Percentiles rank a stretch among this genome's conserved stretches.
Conservation (phyloP, 805 yeast species). For the Candida sakaeoensis region DNA sequence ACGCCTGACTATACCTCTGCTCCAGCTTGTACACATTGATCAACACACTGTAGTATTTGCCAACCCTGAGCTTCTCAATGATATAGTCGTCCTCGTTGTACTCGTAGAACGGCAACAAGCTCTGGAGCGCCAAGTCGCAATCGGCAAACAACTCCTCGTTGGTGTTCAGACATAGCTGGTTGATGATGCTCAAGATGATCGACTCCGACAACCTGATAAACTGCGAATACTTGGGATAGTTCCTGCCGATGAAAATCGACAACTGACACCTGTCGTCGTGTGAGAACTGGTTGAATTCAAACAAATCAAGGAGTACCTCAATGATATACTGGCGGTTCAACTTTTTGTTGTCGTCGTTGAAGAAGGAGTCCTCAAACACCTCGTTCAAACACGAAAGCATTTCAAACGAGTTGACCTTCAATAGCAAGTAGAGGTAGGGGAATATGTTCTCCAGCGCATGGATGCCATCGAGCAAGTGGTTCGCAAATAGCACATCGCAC, state of each 20-base stretch:
- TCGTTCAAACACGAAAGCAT: conserved; percentile 71
- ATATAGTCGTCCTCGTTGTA: conserved; percentile 40
- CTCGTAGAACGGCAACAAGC: conserved; percentile 58
- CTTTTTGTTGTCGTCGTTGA: conserved; percentile 58
- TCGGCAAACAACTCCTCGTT: conserved; percentile 28
- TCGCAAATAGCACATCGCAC: conserved; percentile 59
- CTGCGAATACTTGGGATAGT: conserved; percentile 81
- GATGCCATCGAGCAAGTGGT: conserved; percentile 34
- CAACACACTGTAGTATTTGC: conserved; percentile 57
- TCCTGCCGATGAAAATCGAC: conserved; percentile 73
- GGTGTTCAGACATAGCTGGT: conserved; percentile 36
- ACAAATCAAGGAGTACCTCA: conserved; percentile 64
- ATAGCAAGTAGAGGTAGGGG: conserved; percentile 62
- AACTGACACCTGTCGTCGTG: conserved; percentile 32
- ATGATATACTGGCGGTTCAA: conserved; percentile 74
- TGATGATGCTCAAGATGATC: conserved; percentile 40
- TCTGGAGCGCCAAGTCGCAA: conserved; percentile 72
- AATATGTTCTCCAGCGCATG: conserved; percentile 48
- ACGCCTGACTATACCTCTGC: conserved; percentile 47
- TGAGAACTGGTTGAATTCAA: conserved; percentile 32
- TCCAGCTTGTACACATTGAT: conserved; percentile 54
- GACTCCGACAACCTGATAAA: conserved; percentile 70
- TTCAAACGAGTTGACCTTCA: conserved; percentile 54
- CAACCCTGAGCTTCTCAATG: conserved; percentile 48
- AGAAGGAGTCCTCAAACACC: conserved; percentile 72